These are phyloP conservation scores for Lipomyces orientalis DNA, from an alignment of 805 yeast species.

Conservation along the genomic window DNA sequence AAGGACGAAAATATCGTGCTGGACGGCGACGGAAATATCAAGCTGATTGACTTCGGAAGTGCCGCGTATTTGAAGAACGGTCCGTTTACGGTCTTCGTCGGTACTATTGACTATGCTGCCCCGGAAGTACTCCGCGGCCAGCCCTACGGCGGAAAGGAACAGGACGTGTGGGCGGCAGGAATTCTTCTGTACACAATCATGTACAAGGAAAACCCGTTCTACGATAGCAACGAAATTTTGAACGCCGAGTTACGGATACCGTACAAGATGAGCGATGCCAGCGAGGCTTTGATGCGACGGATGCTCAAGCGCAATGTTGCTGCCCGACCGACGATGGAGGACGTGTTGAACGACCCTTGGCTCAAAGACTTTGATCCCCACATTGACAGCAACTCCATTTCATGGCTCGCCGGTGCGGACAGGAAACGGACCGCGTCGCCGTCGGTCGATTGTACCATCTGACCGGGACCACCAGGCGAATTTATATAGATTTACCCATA, in stretches of 20 bases:
- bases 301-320: slow-evolving; percentile 73
- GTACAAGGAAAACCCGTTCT: slow-evolving; percentile 94
- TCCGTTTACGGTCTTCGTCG: slow-evolving; percentile 96
- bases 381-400: background rate
- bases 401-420: background rate
- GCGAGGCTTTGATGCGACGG: slow-evolving; percentile 63
- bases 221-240: slow-evolving; percentile 92
- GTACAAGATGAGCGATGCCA: slow-evolving; percentile 61
- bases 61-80: slow-evolving; percentile 91
- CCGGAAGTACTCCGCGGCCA: slow-evolving; percentile 93
- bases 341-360: slow-evolving; percentile 77
- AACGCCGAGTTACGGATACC: slow-evolving; percentile 85
- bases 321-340: slow-evolving; percentile 74
- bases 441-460: slow-evolving; percentile 1
- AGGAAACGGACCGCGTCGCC: background rate
- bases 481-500: no score
- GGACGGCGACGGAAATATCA: slow-evolving; percentile 74
- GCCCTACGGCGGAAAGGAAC: slow-evolving; percentile 90
- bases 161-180: slow-evolving; percentile 97
- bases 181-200: slow-evolving; percentile 85
- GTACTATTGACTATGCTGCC: slow-evolving; percentile 93
- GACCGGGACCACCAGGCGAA: background rate
- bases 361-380: slow-evolving; percentile 41
- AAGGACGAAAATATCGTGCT: slow-evolving; percentile 94
- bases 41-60: slow-evolving; percentile 92